These are phyloP conservation scores for Truncatella angustata DNA, from an alignment of 2,329 filamentous ascomycete genomes.

Conservation along the genomic window DNA sequence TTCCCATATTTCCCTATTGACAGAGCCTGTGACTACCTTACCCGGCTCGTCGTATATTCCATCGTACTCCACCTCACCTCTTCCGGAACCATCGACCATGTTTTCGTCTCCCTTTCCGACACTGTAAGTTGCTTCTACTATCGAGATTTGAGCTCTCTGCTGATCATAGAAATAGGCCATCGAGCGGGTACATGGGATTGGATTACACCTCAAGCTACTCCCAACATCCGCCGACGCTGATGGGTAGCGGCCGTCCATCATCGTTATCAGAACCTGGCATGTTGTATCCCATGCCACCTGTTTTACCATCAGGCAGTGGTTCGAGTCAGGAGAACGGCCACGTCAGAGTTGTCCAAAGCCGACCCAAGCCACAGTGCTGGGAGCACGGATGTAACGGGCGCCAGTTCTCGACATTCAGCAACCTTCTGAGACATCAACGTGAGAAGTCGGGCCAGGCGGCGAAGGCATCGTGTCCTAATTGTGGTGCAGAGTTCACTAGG, in stretches of 20 bases:
- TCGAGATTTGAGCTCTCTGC: neutral
- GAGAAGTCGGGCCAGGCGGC: conserved; percentile 90
- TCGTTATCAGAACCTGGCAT: conserved; percentile 40
- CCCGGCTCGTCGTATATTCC: conserved; percentile 43
- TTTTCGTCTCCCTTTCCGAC: conserved; percentile 28
- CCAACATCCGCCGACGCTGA: conserved; percentile 32
- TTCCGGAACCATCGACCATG: conserved; percentile 39
- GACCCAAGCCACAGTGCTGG: conserved; percentile 95
- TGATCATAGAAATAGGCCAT: conserved; percentile 17
- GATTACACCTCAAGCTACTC: conserved; percentile 39
- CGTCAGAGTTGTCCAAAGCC: conserved; percentile 70
- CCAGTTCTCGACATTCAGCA: conserved; percentile 95
- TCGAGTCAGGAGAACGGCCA: conserved; percentile 41
- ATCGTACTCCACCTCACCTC: conserved; percentile 44
- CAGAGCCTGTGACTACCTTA: conserved; percentile 46
- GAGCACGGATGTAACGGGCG: conserved; percentile 95
- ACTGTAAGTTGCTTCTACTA: conserved; percentile 16
- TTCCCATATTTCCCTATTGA: conserved; percentile 48
- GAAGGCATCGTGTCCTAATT: conserved; percentile 87
- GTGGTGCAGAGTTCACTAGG: conserved; percentile 88
- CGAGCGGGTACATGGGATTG: conserved; percentile 42
- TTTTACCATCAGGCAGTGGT: conserved; percentile 33
- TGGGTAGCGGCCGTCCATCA: conserved; percentile 39
- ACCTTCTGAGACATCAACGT: conserved; percentile 85
- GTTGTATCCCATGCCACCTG: conserved; percentile 42